phyloP scores from a whole-genome alignment of 1,139 yeast species.

The Suhomyces bolitotheri region DNA sequence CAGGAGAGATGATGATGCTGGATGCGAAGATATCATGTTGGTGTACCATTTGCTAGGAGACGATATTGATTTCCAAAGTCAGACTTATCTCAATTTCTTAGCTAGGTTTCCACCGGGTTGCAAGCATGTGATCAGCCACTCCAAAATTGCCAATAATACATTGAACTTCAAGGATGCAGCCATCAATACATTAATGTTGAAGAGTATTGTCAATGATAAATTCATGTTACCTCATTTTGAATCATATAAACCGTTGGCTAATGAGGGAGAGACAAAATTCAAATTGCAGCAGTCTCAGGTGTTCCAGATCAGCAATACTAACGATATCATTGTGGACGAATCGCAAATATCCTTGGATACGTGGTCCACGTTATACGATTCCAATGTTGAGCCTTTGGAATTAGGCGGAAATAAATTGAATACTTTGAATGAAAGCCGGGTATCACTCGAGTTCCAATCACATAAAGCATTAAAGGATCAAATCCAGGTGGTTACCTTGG shows the following conservation, averaged over 20 bases:
- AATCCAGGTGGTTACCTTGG: constrained; percentile 75
- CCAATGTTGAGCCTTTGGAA: constrained; percentile 37
- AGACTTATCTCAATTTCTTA: constrained; percentile 48
- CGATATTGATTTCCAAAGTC: constrained; percentile 51
- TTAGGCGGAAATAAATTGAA: constrained; percentile 18
- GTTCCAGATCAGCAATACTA: constrained; percentile 25
- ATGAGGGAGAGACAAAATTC: constrained; percentile 12
- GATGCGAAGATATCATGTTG: constrained; percentile 43
- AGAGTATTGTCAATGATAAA: constrained; percentile 50
- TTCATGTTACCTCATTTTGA: constrained; percentile 52
- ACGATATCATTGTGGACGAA: constrained; percentile 25
- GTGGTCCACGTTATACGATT: constrained; percentile 48
- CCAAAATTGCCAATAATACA: constrained; percentile 59
- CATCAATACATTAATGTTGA: constrained; percentile 54
- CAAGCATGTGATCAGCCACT: constrained; percentile 71
- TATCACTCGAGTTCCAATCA: constrained; percentile 20
- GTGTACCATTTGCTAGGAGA: constrained; percentile 80
- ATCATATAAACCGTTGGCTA: constrained; percentile 21
- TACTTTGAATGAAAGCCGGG: constrained; percentile 22
- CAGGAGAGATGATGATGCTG: constrained; percentile 25
- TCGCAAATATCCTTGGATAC: constrained; percentile 22
- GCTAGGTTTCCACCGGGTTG: constrained; percentile 50
- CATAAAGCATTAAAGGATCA: constrained; percentile 41
- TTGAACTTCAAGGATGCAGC: constrained; percentile 61
- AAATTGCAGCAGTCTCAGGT: constrained; percentile 38